Percentiles rank a stretch among this genome's conserved stretches.
These are phyloP conservation scores for Musa beccarii DNA, from an alignment of 176 grass and related monocot species.

Conservation along the genomic window DNA sequence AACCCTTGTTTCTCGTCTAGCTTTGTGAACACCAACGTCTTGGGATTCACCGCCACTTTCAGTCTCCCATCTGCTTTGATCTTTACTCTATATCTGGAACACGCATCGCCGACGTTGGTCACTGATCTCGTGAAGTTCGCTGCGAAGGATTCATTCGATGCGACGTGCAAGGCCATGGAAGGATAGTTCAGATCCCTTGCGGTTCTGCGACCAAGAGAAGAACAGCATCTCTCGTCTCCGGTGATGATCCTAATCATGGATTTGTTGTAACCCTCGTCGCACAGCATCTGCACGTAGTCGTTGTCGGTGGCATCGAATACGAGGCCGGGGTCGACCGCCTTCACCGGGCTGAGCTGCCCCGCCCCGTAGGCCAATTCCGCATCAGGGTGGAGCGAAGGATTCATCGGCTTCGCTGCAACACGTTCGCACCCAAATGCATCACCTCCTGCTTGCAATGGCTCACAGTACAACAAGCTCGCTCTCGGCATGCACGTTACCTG, in stretches of 20 bases:
- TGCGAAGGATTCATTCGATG: neutral
- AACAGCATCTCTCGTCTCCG: neutral
- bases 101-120: constrained; percentile 33
- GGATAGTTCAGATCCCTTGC: constrained; percentile 38
- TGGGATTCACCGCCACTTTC: constrained; percentile 11
- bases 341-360: constrained; percentile 25
- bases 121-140: constrained; percentile 25
- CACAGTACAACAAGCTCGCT: neutral
- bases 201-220: neutral
- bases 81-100: constrained; percentile 14
- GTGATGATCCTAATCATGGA: constrained; percentile 24
- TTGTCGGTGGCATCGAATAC: constrained; percentile 27
- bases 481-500: constrained; percentile 4
- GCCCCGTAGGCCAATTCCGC: constrained; percentile 35
- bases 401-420: constrained; percentile 34
- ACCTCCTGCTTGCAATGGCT: neutral
- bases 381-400: constrained; percentile 16
- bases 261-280: constrained; percentile 33
- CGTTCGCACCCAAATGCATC: neutral
- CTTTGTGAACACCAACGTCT: constrained; percentile 10
- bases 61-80: neutral
- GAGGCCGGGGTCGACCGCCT: constrained; percentile 23
- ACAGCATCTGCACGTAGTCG: constrained; percentile 33
- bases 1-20: neutral
- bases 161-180: constrained; percentile 25